Percentiles rank a stretch among this genome's conserved stretches.
Conservation (phyloP, 805 yeast species). For the Candida suzukii region DNA sequence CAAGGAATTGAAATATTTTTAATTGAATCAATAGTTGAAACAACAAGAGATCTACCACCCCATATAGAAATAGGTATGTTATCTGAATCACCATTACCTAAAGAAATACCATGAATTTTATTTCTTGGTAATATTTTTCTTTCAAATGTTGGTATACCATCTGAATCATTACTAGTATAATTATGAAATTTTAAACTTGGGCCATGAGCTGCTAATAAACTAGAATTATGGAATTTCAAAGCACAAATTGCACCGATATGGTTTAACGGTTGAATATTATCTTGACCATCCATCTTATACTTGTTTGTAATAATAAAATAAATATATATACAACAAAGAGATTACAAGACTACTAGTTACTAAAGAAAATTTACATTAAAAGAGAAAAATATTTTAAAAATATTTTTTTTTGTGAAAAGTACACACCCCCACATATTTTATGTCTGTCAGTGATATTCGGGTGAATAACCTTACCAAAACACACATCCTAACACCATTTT, state of each 20-base stretch:
- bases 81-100: slow-evolving; percentile 15
- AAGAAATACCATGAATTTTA: slow-evolving; percentile 71
- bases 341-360: too few species aligned
- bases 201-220: slow-evolving; percentile 64
- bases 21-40: slow-evolving; percentile 29
- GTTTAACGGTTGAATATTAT: slow-evolving; percentile 7
- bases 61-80: slow-evolving; percentile 32
- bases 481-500: too few species aligned
- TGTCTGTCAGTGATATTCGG: too few species aligned
- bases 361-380: too few species aligned
- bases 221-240: slow-evolving; percentile 32
- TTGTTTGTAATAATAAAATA: too few species aligned
- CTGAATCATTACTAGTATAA: slow-evolving; percentile 25
- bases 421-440: too few species aligned
- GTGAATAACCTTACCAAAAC: too few species aligned
- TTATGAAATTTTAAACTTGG: slow-evolving; percentile 52
- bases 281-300: slow-evolving; percentile 4
- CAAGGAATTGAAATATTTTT: slow-evolving; percentile 9
- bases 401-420: too few species aligned
- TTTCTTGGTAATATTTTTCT: slow-evolving; percentile 55
- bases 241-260: slow-evolving; percentile 72
- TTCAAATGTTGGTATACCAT: slow-evolving; percentile 25
- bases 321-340: too few species aligned
- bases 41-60: slow-evolving; percentile 68
- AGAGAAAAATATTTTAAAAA: too few species aligned